Conservation (phyloP, 495 filamentous ascomycete genomes). For the Pyrenula aspistea region DNA sequence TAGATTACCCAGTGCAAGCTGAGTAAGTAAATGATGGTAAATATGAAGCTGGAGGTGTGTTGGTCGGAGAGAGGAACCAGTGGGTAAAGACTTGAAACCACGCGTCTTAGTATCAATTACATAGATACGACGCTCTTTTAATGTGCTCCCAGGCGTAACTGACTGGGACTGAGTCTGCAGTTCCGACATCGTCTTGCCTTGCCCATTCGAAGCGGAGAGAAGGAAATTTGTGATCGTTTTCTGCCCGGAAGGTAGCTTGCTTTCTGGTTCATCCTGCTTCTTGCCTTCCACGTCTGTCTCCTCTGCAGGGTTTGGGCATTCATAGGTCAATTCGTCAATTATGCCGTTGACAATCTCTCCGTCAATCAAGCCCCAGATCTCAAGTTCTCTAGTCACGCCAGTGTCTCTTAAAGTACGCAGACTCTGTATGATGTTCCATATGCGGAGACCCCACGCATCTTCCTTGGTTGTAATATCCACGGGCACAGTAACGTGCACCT, state of each 20-base stretch:
- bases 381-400: conserved; percentile 78
- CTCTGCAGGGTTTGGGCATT: conserved; percentile 60
- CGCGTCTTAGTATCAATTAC: conserved; percentile 87
- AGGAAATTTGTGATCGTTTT: conserved; percentile 39
- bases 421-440: conserved; percentile 92
- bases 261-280: conserved; percentile 19
- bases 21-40: conserved; percentile 75
- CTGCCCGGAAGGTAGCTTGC: conserved; percentile 37
- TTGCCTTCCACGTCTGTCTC: conserved; percentile 24
- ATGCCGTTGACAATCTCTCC: conserved; percentile 79
- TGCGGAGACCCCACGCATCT: conserved; percentile 66
- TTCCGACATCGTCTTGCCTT: conserved; percentile 21
- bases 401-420: conserved; percentile 61
- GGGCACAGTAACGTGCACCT: conserved; percentile 64
- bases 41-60: conserved; percentile 81
- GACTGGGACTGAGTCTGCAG: conserved; percentile 58
- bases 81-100: conserved; percentile 45
- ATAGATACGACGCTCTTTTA: conserved; percentile 52
- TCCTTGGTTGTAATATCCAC: conserved; percentile 65
- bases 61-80: conserved; percentile 53
- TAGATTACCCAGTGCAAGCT: conserved; percentile 55
- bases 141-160: conserved; percentile 49
- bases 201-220: conserved; percentile 25
- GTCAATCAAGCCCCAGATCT: conserved; percentile 83
- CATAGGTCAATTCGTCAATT: conserved; percentile 76